phyloP scores from a whole-genome alignment of 768 basidiomycete species.

The Suillus decipiens region DNA sequence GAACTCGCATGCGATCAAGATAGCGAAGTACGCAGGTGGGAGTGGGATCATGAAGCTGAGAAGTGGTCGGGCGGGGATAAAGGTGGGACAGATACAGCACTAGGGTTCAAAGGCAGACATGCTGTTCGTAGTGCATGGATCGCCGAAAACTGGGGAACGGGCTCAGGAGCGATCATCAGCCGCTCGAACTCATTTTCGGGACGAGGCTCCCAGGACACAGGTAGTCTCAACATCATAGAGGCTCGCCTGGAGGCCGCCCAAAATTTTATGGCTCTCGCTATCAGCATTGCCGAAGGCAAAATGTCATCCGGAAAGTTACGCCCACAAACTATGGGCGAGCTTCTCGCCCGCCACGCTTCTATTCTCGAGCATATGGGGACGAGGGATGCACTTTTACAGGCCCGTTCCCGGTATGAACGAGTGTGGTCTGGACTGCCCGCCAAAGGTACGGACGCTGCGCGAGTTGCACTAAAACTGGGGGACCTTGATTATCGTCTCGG shows the following conservation, averaged over 20 bases:
- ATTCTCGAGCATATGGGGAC: conserved; percentile 65
- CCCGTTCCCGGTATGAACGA: conserved; percentile 57
- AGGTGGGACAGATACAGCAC: conserved; percentile 73
- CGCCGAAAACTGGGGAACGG: conserved; percentile 63
- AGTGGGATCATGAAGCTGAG: conserved; percentile 66
- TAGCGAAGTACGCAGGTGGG: conserved; percentile 56
- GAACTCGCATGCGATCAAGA: conserved; percentile 50
- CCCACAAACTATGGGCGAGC: conserved; percentile 52
- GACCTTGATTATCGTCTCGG: conserved; percentile 62
- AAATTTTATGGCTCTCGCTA: conserved; percentile 51
- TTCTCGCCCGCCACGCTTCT: conserved; percentile 56
- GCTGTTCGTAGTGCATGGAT: conserved; percentile 73
- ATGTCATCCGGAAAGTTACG: conserved; percentile 42
- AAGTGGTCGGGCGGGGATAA: conserved; percentile 58
- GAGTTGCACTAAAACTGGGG: conserved; percentile 65
- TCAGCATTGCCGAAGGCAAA: conserved; percentile 46
- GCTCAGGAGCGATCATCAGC: conserved; percentile 39
- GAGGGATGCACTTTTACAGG: conserved; percentile 47
- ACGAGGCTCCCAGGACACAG: conserved; percentile 33
- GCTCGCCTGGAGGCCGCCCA: conserved; percentile 57
- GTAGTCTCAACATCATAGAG: conserved; percentile 49
- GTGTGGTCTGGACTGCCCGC: conserved; percentile 51
- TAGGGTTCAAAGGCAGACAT: conserved; percentile 63
- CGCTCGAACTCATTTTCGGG: conserved; percentile 38
- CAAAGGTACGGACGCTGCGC: conserved; percentile 48